Evolutionary conservation across 2,329 filamentous ascomycete genomes (phyloP), one percentile per base, ranked within the genome.

Genomic region (Cladorrhinum sp.): DNA sequence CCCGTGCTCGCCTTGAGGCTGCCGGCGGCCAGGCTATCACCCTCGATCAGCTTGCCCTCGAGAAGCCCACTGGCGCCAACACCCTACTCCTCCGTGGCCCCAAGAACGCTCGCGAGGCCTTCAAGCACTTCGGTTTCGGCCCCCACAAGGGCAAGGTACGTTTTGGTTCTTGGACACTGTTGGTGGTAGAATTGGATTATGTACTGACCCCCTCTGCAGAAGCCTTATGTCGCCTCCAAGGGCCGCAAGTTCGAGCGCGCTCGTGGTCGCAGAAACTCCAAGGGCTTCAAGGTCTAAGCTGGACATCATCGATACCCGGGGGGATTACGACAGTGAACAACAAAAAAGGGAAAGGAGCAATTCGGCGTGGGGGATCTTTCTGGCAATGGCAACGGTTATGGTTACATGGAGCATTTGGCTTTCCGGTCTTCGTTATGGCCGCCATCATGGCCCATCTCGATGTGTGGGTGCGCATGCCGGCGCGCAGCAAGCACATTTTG

Each of bases 211-310:
- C 49, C 62, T 65, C 46, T 73, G 64, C 70, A 95, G 94, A 98
- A 97, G 87, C 94, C 94, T 72, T 91, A 96, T 73, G 86, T 99
- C 75, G 86, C 92, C 82, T 96, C 92, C 86, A 99, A 99, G 91
- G 96, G 96, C 76, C 90, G 95, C 83, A 99, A 99, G 87, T 99
- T 99, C 86, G 96, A 99, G 89, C 87, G 88, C 76, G 95, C 93
- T 76, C 93, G 95, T 95, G 96, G 95, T 82, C 93, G 95, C 83
- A 96, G 95, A 89, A 86, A 92, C 79, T 98, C 93, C 75, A 88
- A 91, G 76, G 95, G 96, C 87, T 99, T 99, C 93, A 99, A 99
- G 92, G 95, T 99, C 79, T 99, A 96, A 91, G 78, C 53, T 18
- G 51, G 60, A 62, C 55, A 54, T 58, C 50, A 55, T 42, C 58